Evolutionary conservation across 208 protist genomes (phyloP), one percentile per base, ranked within the genome.

Genomic region (Crithidia expoeki): DNA sequence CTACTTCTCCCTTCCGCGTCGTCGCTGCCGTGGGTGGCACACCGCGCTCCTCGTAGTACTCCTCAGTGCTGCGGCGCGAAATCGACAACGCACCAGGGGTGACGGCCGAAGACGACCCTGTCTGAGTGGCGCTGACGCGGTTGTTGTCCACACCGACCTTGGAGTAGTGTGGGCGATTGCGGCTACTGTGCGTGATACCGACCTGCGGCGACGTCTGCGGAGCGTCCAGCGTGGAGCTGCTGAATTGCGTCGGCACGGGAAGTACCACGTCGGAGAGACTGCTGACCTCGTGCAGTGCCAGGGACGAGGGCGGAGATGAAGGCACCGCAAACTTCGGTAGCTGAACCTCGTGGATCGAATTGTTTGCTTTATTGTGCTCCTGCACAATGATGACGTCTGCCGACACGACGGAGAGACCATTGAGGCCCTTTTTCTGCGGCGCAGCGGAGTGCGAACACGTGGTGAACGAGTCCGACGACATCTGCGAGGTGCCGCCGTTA

Each of bases 331-430:
- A n/a, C 4, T 38, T 36, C 52, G 21, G 23, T 5, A 17, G 4
- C 17, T 30, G 23, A 21, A 23, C 19, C 10, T 68, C 52, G 12
- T 56, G 57, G 7, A 59, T 11, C 19, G 52, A 47, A n/a, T 60
- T 25, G 21, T 44, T 44, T 25, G 30, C 44, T 52, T 60, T 71
- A 38, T 28, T 19, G 46, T 52, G 42, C 47, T 57, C 58, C 60
- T 74, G 57, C 59, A 58, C 63, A 9, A 79, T 33, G 33, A 85
- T 70, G 25, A 67, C 57, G 60, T 90, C 85, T 17, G 69, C 82
- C 12, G 76, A 84, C 27, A 68, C 85, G 2, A 79, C 76, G 30
- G 46, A 23, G 27, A 85, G 56, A 4, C 73, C 81, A 33, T 78
- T 84, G 14, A 33, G 28, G 10, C 63, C 74, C 25, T 72, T 72